Percentiles rank a stretch among this genome's conserved stretches.
phyloP scores from a whole-genome alignment of 1,284 basidiomycete genomes.

The Flammula alnicola region DNA sequence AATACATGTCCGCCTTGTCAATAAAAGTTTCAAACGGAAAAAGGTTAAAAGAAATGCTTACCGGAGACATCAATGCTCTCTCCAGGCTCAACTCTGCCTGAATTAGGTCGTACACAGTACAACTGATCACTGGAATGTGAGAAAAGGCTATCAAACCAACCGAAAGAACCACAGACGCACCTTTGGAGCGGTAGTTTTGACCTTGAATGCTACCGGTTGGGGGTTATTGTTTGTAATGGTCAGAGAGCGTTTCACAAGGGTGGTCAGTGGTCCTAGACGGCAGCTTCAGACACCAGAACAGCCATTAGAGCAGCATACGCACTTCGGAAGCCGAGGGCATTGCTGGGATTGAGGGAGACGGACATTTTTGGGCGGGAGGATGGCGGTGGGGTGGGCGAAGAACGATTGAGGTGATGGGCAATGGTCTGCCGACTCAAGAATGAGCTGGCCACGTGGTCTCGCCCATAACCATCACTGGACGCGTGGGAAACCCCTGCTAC shows the following conservation, averaged over 20 bases:
- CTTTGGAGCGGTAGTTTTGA: constrained; percentile 99
- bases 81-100: constrained; percentile 93
- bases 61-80: constrained; percentile 94
- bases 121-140: constrained; percentile 46
- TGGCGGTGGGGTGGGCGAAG: constrained; percentile 35
- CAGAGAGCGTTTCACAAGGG: constrained; percentile 87
- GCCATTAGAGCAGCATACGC: constrained; percentile 40
- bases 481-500: constrained; percentile 29
- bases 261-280: constrained; percentile 85
- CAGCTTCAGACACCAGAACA: constrained; percentile 2
- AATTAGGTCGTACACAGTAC: constrained; percentile 97
- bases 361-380: constrained; percentile 59
- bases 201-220: constrained; percentile 94
- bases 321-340: constrained; percentile 76
- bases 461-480: constrained; percentile 17
- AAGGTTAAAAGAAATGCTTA: constrained; percentile 50
- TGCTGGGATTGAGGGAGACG: constrained; percentile 71
- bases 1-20: constrained; percentile 14
- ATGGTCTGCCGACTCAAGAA: constrained; percentile 36
- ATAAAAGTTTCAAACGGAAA: constrained; percentile 5
- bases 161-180: constrained; percentile 39
- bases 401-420: constrained; percentile 31
- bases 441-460: constrained; percentile 44
- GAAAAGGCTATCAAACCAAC: not conserved
- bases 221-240: constrained; percentile 89